Conservation (phyloP, 306 rosid genomes). For the Trifolium fragiferum region DNA sequence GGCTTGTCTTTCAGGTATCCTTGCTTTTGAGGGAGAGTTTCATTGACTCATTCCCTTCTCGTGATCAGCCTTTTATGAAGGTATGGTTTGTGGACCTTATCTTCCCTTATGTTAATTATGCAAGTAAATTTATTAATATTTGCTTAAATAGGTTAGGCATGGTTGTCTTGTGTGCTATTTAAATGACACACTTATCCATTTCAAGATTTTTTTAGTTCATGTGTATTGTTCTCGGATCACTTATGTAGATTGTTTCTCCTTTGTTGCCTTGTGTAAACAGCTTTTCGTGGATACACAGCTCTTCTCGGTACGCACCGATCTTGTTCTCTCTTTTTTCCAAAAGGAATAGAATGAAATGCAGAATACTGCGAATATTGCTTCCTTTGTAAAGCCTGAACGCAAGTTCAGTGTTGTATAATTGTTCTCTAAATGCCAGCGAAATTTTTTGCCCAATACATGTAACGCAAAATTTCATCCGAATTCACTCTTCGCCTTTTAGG, state of each 20-base stretch:
- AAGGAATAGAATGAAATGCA: slow-evolving; percentile 62
- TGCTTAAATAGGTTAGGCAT: not conserved
- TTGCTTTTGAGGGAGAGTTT: slow-evolving; percentile 98
- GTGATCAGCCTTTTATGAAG: slow-evolving; percentile 97
- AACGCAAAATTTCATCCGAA: not conserved
- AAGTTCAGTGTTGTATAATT: slow-evolving; percentile 61
- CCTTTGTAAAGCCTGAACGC: slow-evolving; percentile 52
- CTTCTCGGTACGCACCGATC: slow-evolving; percentile 93
- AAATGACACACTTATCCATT: not conserved
- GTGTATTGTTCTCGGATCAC: not conserved
- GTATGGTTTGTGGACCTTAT: slow-evolving; percentile 52
- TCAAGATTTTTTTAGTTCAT: not conserved
- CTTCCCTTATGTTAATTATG: slow-evolving; percentile 18
- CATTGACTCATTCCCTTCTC: slow-evolving; percentile 85
- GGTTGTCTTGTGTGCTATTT: not conserved
- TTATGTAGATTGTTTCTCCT: slow-evolving; percentile 32
- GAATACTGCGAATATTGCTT: slow-evolving; percentile 25
- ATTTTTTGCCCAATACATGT: slow-evolving; percentile 35
- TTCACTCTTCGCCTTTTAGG: not conserved
- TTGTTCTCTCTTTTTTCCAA: slow-evolving; percentile 94
- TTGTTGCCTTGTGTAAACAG: slow-evolving; percentile 53
- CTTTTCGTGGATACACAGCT: slow-evolving; percentile 91
- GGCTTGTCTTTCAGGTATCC: slow-evolving; percentile 68
- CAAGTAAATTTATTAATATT: not conserved
- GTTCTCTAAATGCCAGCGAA: slow-evolving; percentile 39